Conservation (phyloP, 345 rosid genomes). For the Streptanthus diversifolius region DNA sequence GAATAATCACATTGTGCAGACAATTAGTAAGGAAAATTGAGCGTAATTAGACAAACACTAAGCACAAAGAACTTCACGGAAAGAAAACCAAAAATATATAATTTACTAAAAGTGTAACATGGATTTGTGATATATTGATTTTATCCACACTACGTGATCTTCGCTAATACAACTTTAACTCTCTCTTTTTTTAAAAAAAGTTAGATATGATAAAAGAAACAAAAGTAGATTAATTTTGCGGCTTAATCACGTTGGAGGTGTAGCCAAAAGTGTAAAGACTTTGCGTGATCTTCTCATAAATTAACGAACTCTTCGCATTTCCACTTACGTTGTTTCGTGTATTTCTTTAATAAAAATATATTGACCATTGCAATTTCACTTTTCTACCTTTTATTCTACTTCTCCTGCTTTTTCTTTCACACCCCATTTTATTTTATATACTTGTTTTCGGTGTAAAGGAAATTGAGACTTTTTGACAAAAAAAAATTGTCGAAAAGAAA, state of each 20-base stretch:
- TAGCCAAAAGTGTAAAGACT: constrained; percentile 21
- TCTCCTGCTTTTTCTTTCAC: constrained; percentile 17
- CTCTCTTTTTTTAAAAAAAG: not conserved
- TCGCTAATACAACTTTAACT: not conserved
- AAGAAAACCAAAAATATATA: not conserved
- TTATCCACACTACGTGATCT: not conserved
- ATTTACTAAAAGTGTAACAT: not conserved
- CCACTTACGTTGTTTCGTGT: constrained; percentile 8
- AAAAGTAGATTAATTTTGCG: constrained; percentile 2
- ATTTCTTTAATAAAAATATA: constrained; percentile 4
- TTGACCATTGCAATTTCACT: constrained; percentile 23
- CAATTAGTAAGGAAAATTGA: not conserved
- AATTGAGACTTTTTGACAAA: too few species aligned
- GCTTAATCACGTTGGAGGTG: constrained; percentile 20
- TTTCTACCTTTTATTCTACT: constrained; percentile 2
- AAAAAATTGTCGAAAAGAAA: too few species aligned
- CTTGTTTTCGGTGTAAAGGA: not conserved
- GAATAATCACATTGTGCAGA: not conserved
- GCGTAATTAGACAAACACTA: not conserved
- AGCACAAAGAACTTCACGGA: not conserved
- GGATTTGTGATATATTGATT: not conserved
- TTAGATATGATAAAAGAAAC: not conserved
- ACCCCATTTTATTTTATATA: not conserved
- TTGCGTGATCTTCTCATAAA: constrained; percentile 25
- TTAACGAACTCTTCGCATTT: constrained; percentile 27